A percentile compares a stretch with the other conserved stretches of the same genome.
Evolutionary conservation across 371 early-diverging fungal species (phyloP).

Genomic region (Rhizopus delemar): DNA sequence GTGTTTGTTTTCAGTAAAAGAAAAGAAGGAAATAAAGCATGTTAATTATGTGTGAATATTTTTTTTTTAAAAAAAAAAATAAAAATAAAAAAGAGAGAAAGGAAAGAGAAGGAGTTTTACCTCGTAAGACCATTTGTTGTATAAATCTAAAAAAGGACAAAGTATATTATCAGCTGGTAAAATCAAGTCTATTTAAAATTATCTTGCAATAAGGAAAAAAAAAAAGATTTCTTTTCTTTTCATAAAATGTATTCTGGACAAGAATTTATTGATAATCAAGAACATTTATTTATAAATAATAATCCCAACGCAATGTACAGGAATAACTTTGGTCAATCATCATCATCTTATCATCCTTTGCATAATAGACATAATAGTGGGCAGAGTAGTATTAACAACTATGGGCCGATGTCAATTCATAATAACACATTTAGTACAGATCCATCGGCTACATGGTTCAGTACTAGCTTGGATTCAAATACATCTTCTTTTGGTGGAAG

Average conservation of each 20-base stretch:
- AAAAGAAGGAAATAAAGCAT: too few species aligned
- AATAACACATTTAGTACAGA: conserved; percentile 13
- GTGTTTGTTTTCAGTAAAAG: too few species aligned
- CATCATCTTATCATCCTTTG: conserved; percentile 5
- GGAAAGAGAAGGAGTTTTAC: too few species aligned
- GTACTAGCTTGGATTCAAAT: conserved; percentile 48
- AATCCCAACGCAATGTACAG: conserved; percentile 16
- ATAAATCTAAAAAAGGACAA: neutral
- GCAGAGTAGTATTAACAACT: conserved; percentile 10
- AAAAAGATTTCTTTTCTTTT: neutral
- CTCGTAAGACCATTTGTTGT: too few species aligned
- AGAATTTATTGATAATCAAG: conserved; percentile 23
- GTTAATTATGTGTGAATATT: too few species aligned
- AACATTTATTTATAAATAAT: conserved; percentile 13
- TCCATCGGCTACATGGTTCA: conserved; percentile 36
- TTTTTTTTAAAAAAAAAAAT: too few species aligned
- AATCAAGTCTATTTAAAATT: conserved; percentile 3
- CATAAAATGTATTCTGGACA: conserved; percentile 8
- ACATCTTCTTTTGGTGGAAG: conserved; percentile 43
- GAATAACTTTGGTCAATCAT: conserved; percentile 13
- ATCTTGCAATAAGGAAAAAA: neutral
- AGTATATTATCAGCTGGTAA: conserved; percentile 20
- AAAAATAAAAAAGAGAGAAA: too few species aligned
- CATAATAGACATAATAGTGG: conserved; percentile 15
- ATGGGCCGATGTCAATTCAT: conserved; percentile 25